Evolutionary conservation across 345 rosid species (phyloP).

Genomic region (Conringia planisiliqua): DNA sequence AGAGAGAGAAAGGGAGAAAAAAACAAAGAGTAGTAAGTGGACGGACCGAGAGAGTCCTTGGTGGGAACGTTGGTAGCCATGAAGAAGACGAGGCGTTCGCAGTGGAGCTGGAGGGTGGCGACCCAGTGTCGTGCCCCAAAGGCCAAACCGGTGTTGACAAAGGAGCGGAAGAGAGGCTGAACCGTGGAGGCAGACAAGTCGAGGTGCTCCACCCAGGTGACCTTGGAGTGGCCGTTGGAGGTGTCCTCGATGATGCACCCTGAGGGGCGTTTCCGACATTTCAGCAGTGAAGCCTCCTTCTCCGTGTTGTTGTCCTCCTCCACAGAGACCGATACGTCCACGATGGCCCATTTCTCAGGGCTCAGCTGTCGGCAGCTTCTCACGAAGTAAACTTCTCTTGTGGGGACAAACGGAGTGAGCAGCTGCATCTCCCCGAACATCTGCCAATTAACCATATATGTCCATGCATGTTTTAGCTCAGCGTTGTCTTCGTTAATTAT

Average conservation of each 20-base stretch:
- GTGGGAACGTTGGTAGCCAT: constrained; percentile 99
- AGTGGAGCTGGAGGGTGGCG: constrained; percentile 77
- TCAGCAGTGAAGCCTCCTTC: constrained; percentile 69
- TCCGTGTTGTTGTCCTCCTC: constrained; percentile 61
- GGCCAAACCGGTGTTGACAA: constrained; percentile 80
- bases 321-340: constrained; percentile 84
- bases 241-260: constrained; percentile 93
- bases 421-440: constrained; percentile 96
- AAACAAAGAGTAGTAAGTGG: not conserved
- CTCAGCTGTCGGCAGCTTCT: constrained; percentile 75
- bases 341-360: constrained; percentile 87
- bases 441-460: constrained; percentile 55
- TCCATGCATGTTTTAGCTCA: not conserved
- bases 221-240: constrained; percentile 94
- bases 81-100: constrained; percentile 92
- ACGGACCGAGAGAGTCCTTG: constrained; percentile 84
- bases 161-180: constrained; percentile 68
- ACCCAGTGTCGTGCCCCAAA: constrained; percentile 97
- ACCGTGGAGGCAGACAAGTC: constrained; percentile 65
- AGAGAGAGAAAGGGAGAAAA: not conserved
- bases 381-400: constrained; percentile 88
- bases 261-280: constrained; percentile 91
- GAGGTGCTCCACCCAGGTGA: constrained; percentile 91
- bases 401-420: constrained; percentile 90
- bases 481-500: not conserved